These are phyloP conservation scores for Canna indica DNA, from an alignment of 176 grass and related monocot genomes.

Conservation along the genomic window DNA sequence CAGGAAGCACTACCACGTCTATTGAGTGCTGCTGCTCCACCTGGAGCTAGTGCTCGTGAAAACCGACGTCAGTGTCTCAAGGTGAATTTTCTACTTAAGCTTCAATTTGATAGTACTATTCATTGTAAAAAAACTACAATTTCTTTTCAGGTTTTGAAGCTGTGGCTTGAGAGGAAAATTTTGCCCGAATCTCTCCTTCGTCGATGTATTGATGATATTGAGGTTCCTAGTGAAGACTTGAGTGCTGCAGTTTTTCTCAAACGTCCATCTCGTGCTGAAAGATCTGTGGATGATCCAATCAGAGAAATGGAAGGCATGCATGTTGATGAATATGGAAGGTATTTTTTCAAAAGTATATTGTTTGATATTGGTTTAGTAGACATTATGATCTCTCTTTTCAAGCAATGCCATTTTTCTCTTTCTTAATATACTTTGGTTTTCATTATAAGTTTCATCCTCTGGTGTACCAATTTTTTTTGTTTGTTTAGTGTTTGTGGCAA, in stretches of 20 bases:
- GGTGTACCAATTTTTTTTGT: too few species aligned
- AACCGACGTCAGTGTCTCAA: slow-evolving; percentile 94
- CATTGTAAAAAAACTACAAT: neutral
- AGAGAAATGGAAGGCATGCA: slow-evolving; percentile 96
- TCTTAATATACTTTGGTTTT: neutral
- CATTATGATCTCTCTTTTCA: neutral
- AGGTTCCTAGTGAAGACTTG: slow-evolving; percentile 55
- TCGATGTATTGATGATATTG: slow-evolving; percentile 67
- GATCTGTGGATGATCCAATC: slow-evolving; percentile 94
- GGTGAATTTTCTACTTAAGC: slow-evolving; percentile 26
- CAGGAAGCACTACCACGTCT: slow-evolving; percentile 81
- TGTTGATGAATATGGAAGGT: slow-evolving; percentile 99
- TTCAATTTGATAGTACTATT: neutral
- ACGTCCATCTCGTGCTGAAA: slow-evolving; percentile 69
- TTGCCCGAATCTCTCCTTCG: slow-evolving; percentile 68
- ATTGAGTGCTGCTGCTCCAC: slow-evolving; percentile 77
- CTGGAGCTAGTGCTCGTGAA: slow-evolving; percentile 76
- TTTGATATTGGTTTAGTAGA: slow-evolving; percentile 3
- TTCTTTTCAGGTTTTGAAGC: slow-evolving; percentile 69
- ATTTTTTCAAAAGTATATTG: slow-evolving; percentile 7
- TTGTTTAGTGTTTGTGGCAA: too few species aligned
- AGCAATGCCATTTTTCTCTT: neutral
- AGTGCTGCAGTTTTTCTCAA: slow-evolving; percentile 37
- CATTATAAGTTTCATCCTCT: neutral
- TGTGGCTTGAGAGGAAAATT: slow-evolving; percentile 98